These are phyloP conservation scores for Paspalum notatum DNA, from an alignment of 176 grass and related monocot species.

Conservation along the genomic window DNA sequence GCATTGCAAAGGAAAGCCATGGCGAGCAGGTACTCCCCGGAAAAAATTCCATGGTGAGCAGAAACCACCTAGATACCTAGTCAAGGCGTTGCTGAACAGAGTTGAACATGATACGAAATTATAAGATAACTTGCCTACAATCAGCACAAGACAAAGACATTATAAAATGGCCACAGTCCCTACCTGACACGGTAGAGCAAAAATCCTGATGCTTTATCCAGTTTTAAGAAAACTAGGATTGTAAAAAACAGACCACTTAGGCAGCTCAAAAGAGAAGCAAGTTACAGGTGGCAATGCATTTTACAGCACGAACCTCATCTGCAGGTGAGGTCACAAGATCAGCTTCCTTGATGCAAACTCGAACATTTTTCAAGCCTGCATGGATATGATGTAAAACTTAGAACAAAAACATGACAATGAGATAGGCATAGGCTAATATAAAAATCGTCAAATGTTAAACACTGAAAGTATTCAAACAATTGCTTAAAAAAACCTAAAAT, in stretches of 20 bases:
- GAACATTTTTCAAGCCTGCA: conserved; percentile 77
- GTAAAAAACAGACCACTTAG: not conserved
- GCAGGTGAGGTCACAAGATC: conserved; percentile 57
- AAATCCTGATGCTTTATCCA: not conserved
- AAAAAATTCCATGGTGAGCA: too few relatives aligned
- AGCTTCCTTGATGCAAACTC: conserved; percentile 60
- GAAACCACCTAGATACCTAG: too few relatives aligned
- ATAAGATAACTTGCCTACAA: conserved; percentile 13
- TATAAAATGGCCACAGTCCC: conserved; percentile 12
- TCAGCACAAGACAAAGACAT: conserved; percentile 17
- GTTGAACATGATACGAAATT: not conserved
- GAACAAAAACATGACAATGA: conserved; percentile 5
- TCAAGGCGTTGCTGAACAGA: too few relatives aligned
- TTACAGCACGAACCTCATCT: conserved; percentile 64
- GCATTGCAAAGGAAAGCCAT: too few relatives aligned
- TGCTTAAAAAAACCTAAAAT: conserved; percentile 63
- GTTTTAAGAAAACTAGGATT: conserved; percentile 26
- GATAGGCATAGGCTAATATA: conserved; percentile 1
- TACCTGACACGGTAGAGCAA: not conserved
- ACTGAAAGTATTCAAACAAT: conserved; percentile 30
- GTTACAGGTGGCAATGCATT: not conserved
- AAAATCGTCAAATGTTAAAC: not conserved
- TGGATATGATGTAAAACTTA: conserved; percentile 25
- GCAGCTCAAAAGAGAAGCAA: not conserved
- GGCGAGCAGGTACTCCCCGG: too few relatives aligned